These are phyloP conservation scores for Phallus indusiatus DNA, from an alignment of 768 basidiomycete species.

Conservation along the genomic window DNA sequence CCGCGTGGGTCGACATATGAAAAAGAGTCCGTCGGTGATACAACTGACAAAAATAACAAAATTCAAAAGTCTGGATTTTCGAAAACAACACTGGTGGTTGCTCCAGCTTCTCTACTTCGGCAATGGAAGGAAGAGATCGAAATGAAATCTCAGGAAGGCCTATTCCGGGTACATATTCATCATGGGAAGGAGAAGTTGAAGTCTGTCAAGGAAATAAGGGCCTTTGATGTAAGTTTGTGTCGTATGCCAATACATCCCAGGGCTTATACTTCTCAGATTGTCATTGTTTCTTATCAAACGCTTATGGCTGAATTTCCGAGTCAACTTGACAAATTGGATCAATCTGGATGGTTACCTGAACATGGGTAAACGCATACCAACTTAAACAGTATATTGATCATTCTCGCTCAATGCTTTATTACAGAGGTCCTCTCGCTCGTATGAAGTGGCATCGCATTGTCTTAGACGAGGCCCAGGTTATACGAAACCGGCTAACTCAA, in stretches of 20 bases:
- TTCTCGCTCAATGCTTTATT: neutral
- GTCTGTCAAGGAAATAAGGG: conserved; percentile 38
- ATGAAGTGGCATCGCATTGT: conserved; percentile 61
- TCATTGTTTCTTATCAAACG: conserved; percentile 73
- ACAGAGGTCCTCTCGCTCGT: conserved; percentile 51
- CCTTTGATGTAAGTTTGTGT: conserved; percentile 37
- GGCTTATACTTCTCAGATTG: conserved; percentile 32
- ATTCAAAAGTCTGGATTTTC: conserved; percentile 17
- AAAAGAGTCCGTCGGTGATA: neutral
- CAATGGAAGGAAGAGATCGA: conserved; percentile 78
- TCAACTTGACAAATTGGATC: conserved; percentile 37
- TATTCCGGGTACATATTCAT: conserved; percentile 58
- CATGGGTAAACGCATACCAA: conserved; percentile 33
- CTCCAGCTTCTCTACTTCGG: conserved; percentile 63
- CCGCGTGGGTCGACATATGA: conserved; percentile 25
- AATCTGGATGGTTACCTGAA: conserved; percentile 37
- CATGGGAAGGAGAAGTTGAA: conserved; percentile 65
- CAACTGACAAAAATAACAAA: neutral
- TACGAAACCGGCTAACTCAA: conserved; percentile 45
- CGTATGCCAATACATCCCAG: conserved; percentile 1
- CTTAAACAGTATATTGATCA: neutral
- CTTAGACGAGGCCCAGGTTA: conserved; percentile 73
- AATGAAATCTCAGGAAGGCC: conserved; percentile 46
- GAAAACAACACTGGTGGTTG: conserved; percentile 62
- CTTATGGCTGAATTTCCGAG: conserved; percentile 45